phyloP scores from a whole-genome alignment of 441 rosid genomes.

The Populus trichocarpa region DNA sequence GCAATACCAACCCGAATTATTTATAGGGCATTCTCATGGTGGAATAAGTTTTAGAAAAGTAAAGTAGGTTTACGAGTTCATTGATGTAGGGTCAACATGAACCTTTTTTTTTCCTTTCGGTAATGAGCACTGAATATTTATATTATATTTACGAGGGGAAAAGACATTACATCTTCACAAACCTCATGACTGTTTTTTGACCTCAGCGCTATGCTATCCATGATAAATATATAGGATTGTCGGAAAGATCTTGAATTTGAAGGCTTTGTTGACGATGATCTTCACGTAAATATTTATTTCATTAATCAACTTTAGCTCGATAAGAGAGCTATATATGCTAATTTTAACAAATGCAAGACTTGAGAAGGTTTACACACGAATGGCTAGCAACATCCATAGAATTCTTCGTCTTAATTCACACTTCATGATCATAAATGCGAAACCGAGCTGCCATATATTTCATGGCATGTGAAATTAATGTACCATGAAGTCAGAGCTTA shows the following conservation, averaged over 20 bases:
- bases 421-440: neutral
- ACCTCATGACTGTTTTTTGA: neutral
- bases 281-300: neutral
- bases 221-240: neutral
- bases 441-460: neutral
- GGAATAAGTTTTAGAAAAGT: slow-evolving; percentile 12
- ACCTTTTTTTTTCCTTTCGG: neutral
- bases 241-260: slow-evolving; percentile 10
- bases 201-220: neutral
- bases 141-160: neutral
- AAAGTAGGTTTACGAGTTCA: slow-evolving; percentile 13
- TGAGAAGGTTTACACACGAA: neutral
- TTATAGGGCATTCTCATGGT: slow-evolving; percentile 16
- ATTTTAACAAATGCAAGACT: neutral
- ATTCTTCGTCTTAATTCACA: neutral
- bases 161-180: neutral
- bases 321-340: neutral
- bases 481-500: neutral
- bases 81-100: slow-evolving; percentile 20
- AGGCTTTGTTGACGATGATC: neutral
- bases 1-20: slow-evolving; percentile 2
- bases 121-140: neutral
- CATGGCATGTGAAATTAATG: neutral
- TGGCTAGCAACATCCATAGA: too few relatives aligned
- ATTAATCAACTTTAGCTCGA: neutral